phyloP scores from a whole-genome alignment of 2,329 filamentous ascomycete genomes.

The Sporothrix euskadiensis region DNA sequence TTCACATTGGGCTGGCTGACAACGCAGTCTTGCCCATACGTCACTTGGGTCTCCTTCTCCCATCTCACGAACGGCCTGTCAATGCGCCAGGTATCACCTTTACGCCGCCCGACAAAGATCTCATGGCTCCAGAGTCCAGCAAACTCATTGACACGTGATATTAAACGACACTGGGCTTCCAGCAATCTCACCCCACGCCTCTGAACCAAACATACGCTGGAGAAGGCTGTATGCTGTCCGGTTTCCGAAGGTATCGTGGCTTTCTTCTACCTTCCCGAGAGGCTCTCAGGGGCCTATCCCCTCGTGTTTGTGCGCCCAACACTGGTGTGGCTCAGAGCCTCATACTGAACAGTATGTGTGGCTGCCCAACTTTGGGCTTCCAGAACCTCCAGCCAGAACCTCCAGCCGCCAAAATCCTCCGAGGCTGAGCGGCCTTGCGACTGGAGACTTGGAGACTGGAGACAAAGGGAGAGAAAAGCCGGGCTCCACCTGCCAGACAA shows the following conservation, averaged over 20 bases:
- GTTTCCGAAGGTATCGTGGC: background rate
- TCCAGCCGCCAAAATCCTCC: background rate
- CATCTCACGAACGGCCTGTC: background rate
- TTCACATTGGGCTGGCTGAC: background rate
- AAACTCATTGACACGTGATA: background rate
- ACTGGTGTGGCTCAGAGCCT: background rate
- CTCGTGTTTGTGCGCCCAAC: background rate
- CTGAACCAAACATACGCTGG: background rate
- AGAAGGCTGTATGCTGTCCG: background rate
- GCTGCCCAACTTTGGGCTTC: background rate
- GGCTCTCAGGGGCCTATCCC: background rate
- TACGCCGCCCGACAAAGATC: background rate
- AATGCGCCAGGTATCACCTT: background rate
- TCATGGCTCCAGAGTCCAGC: background rate
- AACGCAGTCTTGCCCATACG: background rate
- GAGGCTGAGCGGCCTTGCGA: slow-evolving; percentile 10
- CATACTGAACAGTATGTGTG: background rate
- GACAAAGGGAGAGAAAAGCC: background rate
- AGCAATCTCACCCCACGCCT: background rate
- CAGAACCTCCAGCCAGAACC: background rate
- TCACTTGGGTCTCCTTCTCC: background rate
- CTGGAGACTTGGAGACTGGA: background rate
- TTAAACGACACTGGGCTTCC: background rate
- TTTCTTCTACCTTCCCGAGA: slow-evolving; percentile 2
- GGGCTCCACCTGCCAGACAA: background rate